These are phyloP conservation scores for Leishmania arabica DNA, from an alignment of 208 protist species.

Conservation along the genomic window DNA sequence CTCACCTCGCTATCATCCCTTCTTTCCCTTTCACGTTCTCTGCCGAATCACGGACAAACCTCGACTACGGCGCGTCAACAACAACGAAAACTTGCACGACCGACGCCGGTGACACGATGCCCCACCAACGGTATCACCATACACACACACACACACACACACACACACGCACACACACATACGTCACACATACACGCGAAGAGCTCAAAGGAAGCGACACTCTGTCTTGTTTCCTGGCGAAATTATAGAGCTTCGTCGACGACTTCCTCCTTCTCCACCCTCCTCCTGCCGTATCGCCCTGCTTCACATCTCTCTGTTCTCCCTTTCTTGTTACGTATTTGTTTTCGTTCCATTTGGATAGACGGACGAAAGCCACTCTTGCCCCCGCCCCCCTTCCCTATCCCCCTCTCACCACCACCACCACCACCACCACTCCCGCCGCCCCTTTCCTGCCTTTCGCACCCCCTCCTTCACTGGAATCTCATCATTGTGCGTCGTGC, in stretches of 20 bases:
- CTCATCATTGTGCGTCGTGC: background rate
- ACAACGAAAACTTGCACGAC: background rate
- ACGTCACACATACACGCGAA: background rate
- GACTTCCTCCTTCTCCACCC: no score
- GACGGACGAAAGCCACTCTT: background rate
- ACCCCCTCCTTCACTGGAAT: background rate
- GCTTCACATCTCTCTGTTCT: background rate
- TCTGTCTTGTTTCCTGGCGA: slow-evolving; percentile 16
- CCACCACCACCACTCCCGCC: background rate
- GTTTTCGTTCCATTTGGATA: background rate
- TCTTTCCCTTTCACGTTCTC: background rate
- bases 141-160: background rate
- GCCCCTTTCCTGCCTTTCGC: background rate
- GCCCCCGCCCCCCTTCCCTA: background rate
- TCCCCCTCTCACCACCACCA: background rate
- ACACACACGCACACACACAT: background rate
- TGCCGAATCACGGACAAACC: slow-evolving; percentile 1
- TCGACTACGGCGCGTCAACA: background rate
- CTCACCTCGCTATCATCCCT: background rate
- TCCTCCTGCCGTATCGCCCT: background rate
- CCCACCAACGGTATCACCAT: background rate
- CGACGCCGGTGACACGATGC: background rate
- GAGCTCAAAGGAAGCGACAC: background rate
- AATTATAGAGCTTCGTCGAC: background rate
- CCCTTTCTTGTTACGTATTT: background rate